Evolutionary conservation across 768 basidiomycete species (phyloP), one percentile per base, ranked within the genome.

Genomic region (Candolleomyces eurysporus): DNA sequence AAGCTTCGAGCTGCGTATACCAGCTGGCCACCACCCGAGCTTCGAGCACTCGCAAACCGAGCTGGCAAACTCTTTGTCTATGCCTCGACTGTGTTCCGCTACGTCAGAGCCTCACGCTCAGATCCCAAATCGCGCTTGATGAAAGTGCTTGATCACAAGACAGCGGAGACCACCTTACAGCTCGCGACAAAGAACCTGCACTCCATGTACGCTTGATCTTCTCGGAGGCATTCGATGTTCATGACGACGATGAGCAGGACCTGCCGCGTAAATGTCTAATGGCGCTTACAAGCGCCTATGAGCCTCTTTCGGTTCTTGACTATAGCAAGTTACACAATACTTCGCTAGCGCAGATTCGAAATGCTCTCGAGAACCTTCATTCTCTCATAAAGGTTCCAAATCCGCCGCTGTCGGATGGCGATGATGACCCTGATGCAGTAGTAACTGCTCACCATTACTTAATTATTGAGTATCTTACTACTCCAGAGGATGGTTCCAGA

Each of bases 11-110:
- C 16, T 8, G 8, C 45, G 45, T 46, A 46, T 21, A 5, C 45
- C 19, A 21, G 45, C 17, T 46, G 45, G 45, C 45, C 45, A 21
- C 45, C 45, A 4, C 45, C 45, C 45, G 45, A 46, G 45, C 5
- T 46, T 7, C 45, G 45, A 6, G 13, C 21, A 16, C 58, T 65
- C 17, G 49, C 50, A 13, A 11, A 48, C 13, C 58, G 54, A 3
- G 32, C 61, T 14, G 64, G 64, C 13, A 62, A 31, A 26, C 55
- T 65, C 21, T 65, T 65, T 50, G 57, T 65, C n/a, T 63, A 63
- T 21, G 64, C 64, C 6, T 57, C 61, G 6, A 62, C 62, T 16
- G 46, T 59, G 13, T 48, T 50, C 21, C 45, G 53, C 13, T 63
- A 60, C 16, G 45, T 46, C 45, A 46, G 13, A 46, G 45, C 1